Evolutionary conservation across 805 yeast genomes (phyloP), one percentile per base, ranked within the genome.

Genomic region (Saturnispora serradocipensis): DNA sequence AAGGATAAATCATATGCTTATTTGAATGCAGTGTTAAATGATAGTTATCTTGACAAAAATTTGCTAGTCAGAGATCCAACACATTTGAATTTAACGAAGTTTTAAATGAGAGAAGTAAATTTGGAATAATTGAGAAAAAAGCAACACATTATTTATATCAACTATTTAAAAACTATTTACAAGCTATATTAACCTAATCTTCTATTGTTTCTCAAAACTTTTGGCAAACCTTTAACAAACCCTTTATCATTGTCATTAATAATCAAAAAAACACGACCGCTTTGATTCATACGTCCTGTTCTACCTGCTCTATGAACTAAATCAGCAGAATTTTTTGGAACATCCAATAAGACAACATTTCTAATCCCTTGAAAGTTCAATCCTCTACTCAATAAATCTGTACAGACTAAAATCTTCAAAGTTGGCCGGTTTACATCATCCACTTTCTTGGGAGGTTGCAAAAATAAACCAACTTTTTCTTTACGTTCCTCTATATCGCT

Each of bases 301-400:
- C 99, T 78, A 1, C 99, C 99, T 1, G 88, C 84, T 55, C 99
- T 73, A 65, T 91, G 98, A 20, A 91, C 81, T 54, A 91, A 72
- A 67, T 91, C 98, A 18, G 88, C 82, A 0, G 97, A 79, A 15
- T 85, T 82, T 49, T 77, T 76, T 5, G 99, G 99, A 44, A 89
- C 79, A 62, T 91, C 97, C 70, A 83, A 84, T 48, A 93, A 69
- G 27, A 91, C 74, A 11, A 91, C 87, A 59, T 89, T 89, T 58
- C 89, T 76, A 30, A 93, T 80, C 16, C 86, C 86, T 51, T 77
- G 76, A 68, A 93, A 89, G 61, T 91, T 91, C 51, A 93, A 69
- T 2, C 99, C 99, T 61, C 99, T 74, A 1, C 97, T 90, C 53
- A 88, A 73, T 43, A 93, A 72, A 67, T 91, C 99, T 0, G 98